These are phyloP conservation scores for Filosporella fistucella DNA, from an alignment of 495 filamentous ascomycete species.

Conservation along the genomic window DNA sequence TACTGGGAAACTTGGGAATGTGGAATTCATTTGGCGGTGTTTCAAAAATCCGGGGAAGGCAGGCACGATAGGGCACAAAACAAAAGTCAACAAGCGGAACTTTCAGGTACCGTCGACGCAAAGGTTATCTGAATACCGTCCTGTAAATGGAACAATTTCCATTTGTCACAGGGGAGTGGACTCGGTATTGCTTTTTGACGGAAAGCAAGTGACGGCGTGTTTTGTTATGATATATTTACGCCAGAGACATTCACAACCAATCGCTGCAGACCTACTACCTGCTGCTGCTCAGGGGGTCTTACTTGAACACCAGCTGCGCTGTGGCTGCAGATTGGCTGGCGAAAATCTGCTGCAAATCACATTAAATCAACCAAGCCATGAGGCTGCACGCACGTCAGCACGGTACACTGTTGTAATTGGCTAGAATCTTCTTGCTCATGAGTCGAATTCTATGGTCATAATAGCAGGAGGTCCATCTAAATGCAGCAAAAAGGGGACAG, in stretches of 20 bases:
- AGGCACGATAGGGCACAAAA: conserved; percentile 12
- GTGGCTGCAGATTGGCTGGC: conserved; percentile 4
- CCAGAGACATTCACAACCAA: conserved; percentile 9
- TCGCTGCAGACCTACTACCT: too few relatives aligned
- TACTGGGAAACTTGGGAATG: conserved; percentile 12
- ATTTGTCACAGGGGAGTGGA: too few relatives aligned
- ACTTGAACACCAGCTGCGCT: too few relatives aligned
- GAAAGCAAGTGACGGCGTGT: conserved; percentile 1
- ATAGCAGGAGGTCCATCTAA: conserved; percentile 2
- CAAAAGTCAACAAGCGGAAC: background rate
- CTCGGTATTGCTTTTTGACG: conserved; percentile 5
- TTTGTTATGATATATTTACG: conserved; percentile 19
- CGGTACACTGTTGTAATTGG: too few relatives aligned
- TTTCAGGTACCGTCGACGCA: too few relatives aligned
- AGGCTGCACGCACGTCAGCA: too few relatives aligned
- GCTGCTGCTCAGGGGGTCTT: too few relatives aligned
- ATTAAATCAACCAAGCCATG: background rate
- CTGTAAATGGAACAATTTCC: too few relatives aligned
- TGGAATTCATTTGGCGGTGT: conserved; percentile 6
- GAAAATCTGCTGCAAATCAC: conserved; percentile 9
- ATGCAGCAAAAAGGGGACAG: conserved; percentile 9
- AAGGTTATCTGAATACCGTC: too few relatives aligned
- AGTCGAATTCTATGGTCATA: conserved; percentile 12
- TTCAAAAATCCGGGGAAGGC: conserved; percentile 21
- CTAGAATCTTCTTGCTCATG: too few relatives aligned